phyloP scores from a whole-genome alignment of 495 filamentous ascomycete genomes.

The Evernia prunastri region DNA sequence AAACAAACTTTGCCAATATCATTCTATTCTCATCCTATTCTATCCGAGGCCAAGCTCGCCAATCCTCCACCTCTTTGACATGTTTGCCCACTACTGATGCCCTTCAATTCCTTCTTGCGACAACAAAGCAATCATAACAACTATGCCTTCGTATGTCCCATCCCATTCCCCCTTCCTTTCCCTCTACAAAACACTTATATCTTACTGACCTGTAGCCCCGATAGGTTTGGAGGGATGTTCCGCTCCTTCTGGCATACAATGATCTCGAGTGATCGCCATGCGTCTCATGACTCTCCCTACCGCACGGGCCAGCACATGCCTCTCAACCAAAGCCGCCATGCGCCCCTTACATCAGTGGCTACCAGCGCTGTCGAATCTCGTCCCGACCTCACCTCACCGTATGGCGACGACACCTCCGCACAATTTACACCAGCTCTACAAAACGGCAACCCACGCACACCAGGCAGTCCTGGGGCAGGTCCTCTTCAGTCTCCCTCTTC shows the following conservation, averaged over 20 bases:
- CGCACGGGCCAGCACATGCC: conserved; percentile 75
- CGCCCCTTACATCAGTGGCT: conserved; percentile 69
- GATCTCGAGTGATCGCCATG: conserved; percentile 74
- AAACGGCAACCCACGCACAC: conserved; percentile 56
- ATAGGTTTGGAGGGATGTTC: conserved; percentile 56
- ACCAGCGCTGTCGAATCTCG: conserved; percentile 72
- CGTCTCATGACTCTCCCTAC: conserved; percentile 79
- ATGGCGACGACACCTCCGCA: conserved; percentile 53
- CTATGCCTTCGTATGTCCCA: conserved; percentile 21
- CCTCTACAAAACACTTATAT: background rate
- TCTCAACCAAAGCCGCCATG: conserved; percentile 62
- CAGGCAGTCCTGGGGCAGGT: conserved; percentile 43
- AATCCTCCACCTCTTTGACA: background rate
- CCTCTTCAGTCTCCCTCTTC: conserved; percentile 41
- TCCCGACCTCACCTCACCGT: conserved; percentile 64
- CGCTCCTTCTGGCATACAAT: conserved; percentile 94
- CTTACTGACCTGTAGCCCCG: conserved; percentile 10
- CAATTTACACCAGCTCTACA: conserved; percentile 49
- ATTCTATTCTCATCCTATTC: background rate
- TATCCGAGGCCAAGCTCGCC: background rate
- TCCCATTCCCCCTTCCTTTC: background rate
- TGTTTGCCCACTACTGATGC: conserved; percentile 12
- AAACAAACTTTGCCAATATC: background rate
- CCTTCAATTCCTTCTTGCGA: conserved; percentile 8
- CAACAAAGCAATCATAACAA: conserved; percentile 15